Evolutionary conservation across 2,329 filamentous ascomycete species (phyloP), one percentile per base, ranked within the genome.

Genomic region (Fusarium sp.): DNA sequence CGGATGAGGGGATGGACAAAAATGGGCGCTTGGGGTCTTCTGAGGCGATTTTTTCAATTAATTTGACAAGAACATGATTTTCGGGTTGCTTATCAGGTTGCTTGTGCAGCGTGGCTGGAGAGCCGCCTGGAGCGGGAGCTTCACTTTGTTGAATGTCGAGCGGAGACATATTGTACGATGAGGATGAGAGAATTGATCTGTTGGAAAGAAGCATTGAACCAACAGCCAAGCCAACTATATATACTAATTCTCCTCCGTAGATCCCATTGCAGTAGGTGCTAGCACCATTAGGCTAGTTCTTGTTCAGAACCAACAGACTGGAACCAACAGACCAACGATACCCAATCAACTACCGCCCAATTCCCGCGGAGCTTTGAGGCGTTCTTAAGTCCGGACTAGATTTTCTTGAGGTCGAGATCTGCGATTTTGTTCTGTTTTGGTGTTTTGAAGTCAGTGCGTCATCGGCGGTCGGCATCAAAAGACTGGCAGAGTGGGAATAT

Each of bases 191-290:
- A 39, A 11, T 28, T 4, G 11, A 12, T 7, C 16, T 25, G 8
- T 18, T 6, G 1, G 23, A n/a, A 6, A 12, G 1, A 1, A 6
- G 4, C n/a, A n/a, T n/a, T 6, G 8, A 23, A 19, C 21, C 9
- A 16, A 49, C 28, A 28, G 13, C 31, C 49, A 18, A 26, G 7
- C 13, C 23, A 41, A 4, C 13, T 25, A 19, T 51, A 51, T 51
- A 41, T 51, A n/a, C 18, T 9, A 14, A 41, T 28, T 6, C 9
- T 26, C 2, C 9, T 19, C 23, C 26, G 13, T 23, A 39, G 31
- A 37, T 50, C 30, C 21, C 1, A 11, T 26, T 37, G 18, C 0
- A 26, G 48, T 10, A 26, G 21, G 12, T 51, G 16, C 14, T 23
- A 2, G 11, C 2, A 12, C 26, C 12, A 28, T 28, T 26, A 2